phyloP scores from a whole-genome alignment of 345 rosid genomes.

The Euphorbia pulcherrima region DNA sequence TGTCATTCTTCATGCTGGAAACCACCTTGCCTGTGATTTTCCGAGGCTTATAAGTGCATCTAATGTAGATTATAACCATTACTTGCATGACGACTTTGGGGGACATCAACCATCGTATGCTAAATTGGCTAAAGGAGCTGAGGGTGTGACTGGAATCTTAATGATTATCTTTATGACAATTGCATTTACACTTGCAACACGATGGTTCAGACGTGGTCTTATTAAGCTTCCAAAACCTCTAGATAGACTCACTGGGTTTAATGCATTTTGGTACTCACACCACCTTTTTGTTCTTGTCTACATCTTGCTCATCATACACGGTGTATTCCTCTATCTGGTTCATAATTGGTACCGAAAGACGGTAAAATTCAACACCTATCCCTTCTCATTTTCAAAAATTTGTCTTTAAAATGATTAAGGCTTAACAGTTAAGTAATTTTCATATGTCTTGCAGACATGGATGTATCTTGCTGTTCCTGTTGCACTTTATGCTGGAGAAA shows the following conservation, averaged over 20 bases:
- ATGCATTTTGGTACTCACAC: conserved; percentile 98
- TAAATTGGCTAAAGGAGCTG: conserved; percentile 54
- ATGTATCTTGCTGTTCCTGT: conserved; percentile 91
- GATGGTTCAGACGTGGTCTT: conserved; percentile 67
- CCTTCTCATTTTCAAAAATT: background rate
- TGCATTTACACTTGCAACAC: conserved; percentile 82
- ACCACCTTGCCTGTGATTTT: conserved; percentile 89
- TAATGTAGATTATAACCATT: conserved; percentile 15
- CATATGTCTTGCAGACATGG: conserved; percentile 61
- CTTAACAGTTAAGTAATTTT: conserved; percentile 1
- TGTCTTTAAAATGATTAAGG: background rate
- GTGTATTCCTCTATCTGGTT: conserved; percentile 61
- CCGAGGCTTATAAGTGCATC: conserved; percentile 57
- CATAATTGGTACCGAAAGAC: conserved; percentile 75
- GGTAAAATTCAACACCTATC: conserved; percentile 39
- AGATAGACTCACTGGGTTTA: conserved; percentile 86
- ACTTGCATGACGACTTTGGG: conserved; percentile 53
- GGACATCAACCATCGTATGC: conserved; percentile 53
- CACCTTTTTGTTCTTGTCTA: conserved; percentile 74
- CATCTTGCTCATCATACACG: conserved; percentile 65
- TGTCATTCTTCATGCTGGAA: conserved; percentile 66
- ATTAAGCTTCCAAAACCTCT: conserved; percentile 83
- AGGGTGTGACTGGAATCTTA: conserved; percentile 77
- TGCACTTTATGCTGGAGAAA: conserved; percentile 74
- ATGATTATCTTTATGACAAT: conserved; percentile 70